A percentile compares a stretch with the other conserved stretches of the same genome.
phyloP scores from a whole-genome alignment of 176 grass and related monocot genomes.

The Rhynchospora tenuis region DNA sequence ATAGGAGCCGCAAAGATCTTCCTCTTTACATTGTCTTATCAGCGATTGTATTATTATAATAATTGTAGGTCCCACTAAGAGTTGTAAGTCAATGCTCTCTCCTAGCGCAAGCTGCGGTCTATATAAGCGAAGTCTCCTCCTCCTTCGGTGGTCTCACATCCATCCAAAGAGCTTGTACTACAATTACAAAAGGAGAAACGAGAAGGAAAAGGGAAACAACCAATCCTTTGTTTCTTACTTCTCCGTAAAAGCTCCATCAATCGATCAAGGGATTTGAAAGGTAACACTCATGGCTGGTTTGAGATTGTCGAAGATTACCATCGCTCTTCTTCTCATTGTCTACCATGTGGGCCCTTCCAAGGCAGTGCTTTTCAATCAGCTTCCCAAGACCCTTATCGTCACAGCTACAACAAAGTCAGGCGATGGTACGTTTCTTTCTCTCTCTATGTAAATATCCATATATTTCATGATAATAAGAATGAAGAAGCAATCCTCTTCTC shows the following conservation, averaged over 20 bases:
- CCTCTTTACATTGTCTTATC: background rate
- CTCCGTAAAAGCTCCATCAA: background rate
- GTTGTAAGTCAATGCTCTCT: background rate
- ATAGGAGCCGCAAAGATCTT: background rate
- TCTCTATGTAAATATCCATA: background rate
- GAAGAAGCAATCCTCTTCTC: too few species aligned
- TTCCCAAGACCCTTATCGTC: slow-evolving; percentile 41
- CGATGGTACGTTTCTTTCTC: slow-evolving; percentile 36
- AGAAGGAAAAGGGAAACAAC: background rate
- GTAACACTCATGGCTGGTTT: slow-evolving; percentile 8
- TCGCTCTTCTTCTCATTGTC: slow-evolving; percentile 16
- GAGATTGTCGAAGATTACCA: background rate
- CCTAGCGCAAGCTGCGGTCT: background rate
- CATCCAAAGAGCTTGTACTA: background rate
- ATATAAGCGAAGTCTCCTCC: background rate
- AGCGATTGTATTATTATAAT: background rate
- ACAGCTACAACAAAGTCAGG: slow-evolving; percentile 25
- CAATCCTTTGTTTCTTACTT: background rate
- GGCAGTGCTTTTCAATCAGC: slow-evolving; percentile 41
- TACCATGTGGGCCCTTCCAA: slow-evolving; percentile 28
- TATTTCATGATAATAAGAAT: too few species aligned
- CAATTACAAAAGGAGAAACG: background rate
- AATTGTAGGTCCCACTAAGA: background rate
- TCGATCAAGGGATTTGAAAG: background rate
- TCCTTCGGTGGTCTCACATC: background rate